Conservation (phyloP, 2,329 filamentous ascomycete genomes). For the Pseudogymnoascus sp. region DNA sequence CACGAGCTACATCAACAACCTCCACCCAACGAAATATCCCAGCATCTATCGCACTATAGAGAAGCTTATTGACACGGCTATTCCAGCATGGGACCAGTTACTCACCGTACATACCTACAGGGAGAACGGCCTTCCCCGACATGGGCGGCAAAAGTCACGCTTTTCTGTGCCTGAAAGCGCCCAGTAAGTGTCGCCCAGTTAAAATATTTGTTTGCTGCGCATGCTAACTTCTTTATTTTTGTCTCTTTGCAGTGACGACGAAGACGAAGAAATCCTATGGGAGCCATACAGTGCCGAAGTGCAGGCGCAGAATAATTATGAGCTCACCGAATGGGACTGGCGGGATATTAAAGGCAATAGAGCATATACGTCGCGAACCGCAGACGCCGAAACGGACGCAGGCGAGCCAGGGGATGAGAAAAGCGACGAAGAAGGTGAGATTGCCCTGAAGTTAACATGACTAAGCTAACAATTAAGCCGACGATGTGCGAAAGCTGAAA, state of each 20-base stretch:
- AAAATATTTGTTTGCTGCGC: not conserved
- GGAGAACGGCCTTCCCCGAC: not conserved
- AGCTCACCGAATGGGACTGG: constrained; percentile 7
- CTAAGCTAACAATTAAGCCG: constrained; percentile 2
- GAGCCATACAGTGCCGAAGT: constrained; percentile 8
- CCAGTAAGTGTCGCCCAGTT: not conserved
- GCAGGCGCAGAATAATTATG: not conserved
- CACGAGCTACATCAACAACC: constrained; percentile 39
- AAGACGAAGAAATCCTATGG: not conserved
- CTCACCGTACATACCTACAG: constrained; percentile 14
- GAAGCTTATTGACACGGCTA: constrained; percentile 26
- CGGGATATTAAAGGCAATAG: not conserved
- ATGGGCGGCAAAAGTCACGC: not conserved
- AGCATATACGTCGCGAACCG: not conserved
- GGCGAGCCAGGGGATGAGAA: not conserved
- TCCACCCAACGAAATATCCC: constrained; percentile 32
- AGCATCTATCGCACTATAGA: constrained; percentile 34
- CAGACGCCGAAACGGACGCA: not conserved
- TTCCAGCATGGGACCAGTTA: constrained; percentile 31
- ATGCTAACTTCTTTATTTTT: not conserved
- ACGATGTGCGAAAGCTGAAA: not conserved
- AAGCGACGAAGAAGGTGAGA: not conserved
- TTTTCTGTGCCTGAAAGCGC: not conserved
- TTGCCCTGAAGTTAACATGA: not conserved
- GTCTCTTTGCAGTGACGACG: not conserved